These are phyloP conservation scores for Boletus pseudopeckii DNA, from an alignment of 768 basidiomycete genomes.

Conservation along the genomic window DNA sequence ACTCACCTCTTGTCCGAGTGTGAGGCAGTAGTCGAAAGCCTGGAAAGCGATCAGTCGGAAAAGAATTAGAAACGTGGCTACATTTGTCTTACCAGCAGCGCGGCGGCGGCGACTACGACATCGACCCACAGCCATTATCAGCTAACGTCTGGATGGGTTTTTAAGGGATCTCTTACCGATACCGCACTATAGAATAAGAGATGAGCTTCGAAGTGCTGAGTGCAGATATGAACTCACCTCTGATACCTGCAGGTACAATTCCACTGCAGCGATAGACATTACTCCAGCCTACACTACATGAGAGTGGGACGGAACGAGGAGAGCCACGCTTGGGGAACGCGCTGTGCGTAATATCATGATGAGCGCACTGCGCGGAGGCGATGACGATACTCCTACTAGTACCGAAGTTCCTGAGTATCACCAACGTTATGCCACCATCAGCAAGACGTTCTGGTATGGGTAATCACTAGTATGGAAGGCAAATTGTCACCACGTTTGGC, in stretches of 20 bases:
- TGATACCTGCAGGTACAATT: slow-evolving; percentile 10
- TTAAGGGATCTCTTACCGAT: slow-evolving; percentile 6
- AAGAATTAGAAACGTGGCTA: not conserved
- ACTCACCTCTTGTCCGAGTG: slow-evolving; percentile 11
- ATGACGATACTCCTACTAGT: not conserved
- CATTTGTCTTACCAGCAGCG: slow-evolving; percentile 9
- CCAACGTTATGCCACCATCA: too few relatives aligned
- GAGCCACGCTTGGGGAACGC: too few relatives aligned
- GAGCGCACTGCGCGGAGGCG: too few relatives aligned
- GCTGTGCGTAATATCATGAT: not conserved
- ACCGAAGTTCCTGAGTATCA: too few relatives aligned
- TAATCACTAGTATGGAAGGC: too few relatives aligned
- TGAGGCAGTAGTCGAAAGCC: slow-evolving; percentile 19
- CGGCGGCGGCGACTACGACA: slow-evolving; percentile 8
- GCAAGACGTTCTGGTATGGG: too few relatives aligned
- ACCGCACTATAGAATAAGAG: not conserved
- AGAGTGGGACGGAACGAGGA: not conserved
- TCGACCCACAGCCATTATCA: not conserved
- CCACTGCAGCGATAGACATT: slow-evolving; percentile 13
- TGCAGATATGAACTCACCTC: slow-evolving; percentile 4
- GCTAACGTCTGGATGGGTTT: not conserved
- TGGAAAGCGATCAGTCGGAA: not conserved
- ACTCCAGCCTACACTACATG: not conserved
- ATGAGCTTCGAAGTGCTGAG: too few relatives aligned
- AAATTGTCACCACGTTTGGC: too few relatives aligned